Evolutionary conservation across 2,329 filamentous ascomycete genomes (phyloP), one percentile per base, ranked within the genome.

Genomic region (Pyrenophora graminea): DNA sequence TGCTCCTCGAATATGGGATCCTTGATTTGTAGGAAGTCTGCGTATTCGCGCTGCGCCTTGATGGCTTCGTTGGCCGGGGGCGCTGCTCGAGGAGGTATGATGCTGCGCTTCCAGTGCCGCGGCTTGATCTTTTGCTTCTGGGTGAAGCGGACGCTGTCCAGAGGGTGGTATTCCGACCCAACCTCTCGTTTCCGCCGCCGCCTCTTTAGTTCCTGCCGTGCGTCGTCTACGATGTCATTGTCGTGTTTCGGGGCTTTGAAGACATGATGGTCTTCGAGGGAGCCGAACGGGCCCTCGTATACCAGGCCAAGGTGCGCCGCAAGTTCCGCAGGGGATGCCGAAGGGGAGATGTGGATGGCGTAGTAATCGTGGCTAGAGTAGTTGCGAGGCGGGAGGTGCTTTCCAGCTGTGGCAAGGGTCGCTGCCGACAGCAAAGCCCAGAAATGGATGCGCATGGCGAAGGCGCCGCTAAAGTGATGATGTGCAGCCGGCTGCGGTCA

Each of bases 1-100:
- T 99, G 94, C 49, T 95, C 88, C 36, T 83, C 80, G 75, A 97
- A 99, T 45, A 96, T 96, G 15, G 94, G 94, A 67, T 99, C 94
- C 27, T 79, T 74, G 58, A 99, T 97, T 12, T 80, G 79, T n/a
- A 99, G 79, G 2, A 80, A 77, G 43, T 80, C 74, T 60, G 69
- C 69, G 19, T 70, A 80, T 77, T 69, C 59, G 2, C 63, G 61
- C 57, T 70, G 71, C 53, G 57, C 33, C 36, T 81, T 72, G 19
- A 87, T 76, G 3, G 84, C 83, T 25, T 76, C 68, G 37, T 73
- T 66, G 37, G 67, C 69, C 18, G 66, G 56, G 12, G 66, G 59
- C 12, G 50, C 55, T n/a, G 57, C 60, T 25, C 61, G 59, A 5
- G 53, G 51, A 9, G 76, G 74, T 21, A 76, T 68, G 10, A 68